Evolutionary conservation across 169 alveolate species (phyloP).

Genomic region (Cryptosporidium parvum): DNA sequence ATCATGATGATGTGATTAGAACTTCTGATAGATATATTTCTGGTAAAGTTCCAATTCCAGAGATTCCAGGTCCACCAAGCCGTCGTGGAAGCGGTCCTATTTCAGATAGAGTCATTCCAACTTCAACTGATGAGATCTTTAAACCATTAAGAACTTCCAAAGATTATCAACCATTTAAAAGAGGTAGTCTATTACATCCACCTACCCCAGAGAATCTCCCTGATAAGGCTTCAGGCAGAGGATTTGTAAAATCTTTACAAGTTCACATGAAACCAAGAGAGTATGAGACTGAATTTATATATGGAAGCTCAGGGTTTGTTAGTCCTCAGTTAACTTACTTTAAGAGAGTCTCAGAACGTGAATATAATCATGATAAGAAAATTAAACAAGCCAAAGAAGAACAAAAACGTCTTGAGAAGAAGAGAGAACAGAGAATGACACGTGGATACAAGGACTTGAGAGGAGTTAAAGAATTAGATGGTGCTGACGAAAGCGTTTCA

Average conservation of each 20-base stretch:
- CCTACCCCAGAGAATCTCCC: slow-evolving; percentile 50
- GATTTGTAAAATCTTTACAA: slow-evolving; percentile 9
- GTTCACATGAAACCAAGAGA: slow-evolving; percentile 40
- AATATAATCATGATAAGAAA: slow-evolving; percentile 22
- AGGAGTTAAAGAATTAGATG: neutral
- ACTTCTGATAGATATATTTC: slow-evolving; percentile 44
- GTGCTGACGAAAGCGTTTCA: slow-evolving; percentile 25
- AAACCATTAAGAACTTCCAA: neutral
- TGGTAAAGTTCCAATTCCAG: slow-evolving; percentile 51
- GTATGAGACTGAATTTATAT: slow-evolving; percentile 38
- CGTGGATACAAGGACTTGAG: slow-evolving; percentile 44
- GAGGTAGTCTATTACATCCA: slow-evolving; percentile 13
- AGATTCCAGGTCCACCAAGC: slow-evolving; percentile 72
- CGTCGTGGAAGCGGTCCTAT: neutral
- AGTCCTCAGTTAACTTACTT: slow-evolving; percentile 30
- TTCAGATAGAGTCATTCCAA: neutral
- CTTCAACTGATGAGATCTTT: slow-evolving; percentile 15
- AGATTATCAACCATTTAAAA: neutral
- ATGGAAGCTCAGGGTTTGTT: slow-evolving; percentile 23
- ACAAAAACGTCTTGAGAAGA: slow-evolving; percentile 22
- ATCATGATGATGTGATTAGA: slow-evolving; percentile 15
- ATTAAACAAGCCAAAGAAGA: slow-evolving; percentile 44
- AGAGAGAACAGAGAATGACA: slow-evolving; percentile 27
- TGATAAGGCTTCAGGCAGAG: slow-evolving; percentile 38
- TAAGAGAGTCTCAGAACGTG: slow-evolving; percentile 69